Evolutionary conservation across 2,329 filamentous ascomycete species (phyloP).

Genomic region (Cytospora paraplurivora): DNA sequence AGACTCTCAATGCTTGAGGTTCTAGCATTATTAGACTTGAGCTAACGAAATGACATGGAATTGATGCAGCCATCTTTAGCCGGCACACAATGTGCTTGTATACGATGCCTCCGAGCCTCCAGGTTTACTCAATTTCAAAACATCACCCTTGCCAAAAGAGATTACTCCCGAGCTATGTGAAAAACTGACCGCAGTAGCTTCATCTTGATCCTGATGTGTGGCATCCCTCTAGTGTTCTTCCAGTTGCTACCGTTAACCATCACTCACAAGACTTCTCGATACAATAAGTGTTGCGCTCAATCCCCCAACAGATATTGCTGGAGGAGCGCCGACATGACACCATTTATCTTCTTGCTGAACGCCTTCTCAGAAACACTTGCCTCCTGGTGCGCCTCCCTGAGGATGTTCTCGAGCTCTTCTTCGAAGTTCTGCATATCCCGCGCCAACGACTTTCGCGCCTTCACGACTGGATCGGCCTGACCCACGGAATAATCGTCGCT

Average conservation of each 20-base stretch:
- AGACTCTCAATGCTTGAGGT: background rate
- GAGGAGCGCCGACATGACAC: constrained; percentile 23
- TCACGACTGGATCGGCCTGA: background rate
- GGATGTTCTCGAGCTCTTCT: constrained; percentile 14
- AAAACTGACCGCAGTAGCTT: background rate
- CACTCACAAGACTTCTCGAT: background rate
- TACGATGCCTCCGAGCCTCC: background rate
- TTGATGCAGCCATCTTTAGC: background rate
- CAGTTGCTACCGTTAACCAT: no score
- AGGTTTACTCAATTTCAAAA: background rate
- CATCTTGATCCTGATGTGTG: background rate
- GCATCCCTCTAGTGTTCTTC: no score
- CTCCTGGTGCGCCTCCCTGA: constrained; percentile 21
- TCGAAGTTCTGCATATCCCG: constrained; percentile 16
- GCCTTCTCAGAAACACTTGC: constrained; percentile 23
- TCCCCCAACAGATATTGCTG: constrained; percentile 27
- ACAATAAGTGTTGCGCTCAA: background rate
- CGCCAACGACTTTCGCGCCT: constrained; percentile 13
- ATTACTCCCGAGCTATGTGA: background rate
- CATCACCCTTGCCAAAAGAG: background rate
- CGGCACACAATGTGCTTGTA: background rate
- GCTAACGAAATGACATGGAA: background rate
- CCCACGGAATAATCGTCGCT: background rate
- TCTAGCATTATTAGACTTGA: background rate
- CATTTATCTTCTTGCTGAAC: constrained; percentile 24